Evolutionary conservation across 2,329 filamentous ascomycete species (phyloP).

Genomic region (Fusarium secorum): DNA sequence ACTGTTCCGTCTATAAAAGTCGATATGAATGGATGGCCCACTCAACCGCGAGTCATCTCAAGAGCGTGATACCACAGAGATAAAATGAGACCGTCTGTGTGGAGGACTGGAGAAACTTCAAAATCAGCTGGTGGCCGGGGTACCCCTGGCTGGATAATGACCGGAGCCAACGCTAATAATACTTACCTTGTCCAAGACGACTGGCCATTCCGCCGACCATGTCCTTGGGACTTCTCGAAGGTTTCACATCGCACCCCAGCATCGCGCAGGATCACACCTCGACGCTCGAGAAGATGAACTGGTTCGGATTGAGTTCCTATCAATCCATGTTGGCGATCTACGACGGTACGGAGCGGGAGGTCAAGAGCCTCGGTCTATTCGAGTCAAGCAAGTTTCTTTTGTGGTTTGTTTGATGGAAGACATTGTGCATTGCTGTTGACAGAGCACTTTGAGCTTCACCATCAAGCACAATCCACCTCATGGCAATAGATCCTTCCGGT

Average conservation of each 20-base stretch:
- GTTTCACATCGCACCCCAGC: slow-evolving; percentile 40
- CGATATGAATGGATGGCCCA: slow-evolving; percentile 32
- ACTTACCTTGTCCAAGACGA: slow-evolving; percentile 31
- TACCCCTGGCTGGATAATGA: slow-evolving; percentile 9
- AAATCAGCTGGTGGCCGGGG: slow-evolving; percentile 39
- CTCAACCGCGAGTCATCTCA: slow-evolving; percentile 38
- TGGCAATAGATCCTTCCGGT: neutral
- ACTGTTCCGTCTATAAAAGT: neutral
- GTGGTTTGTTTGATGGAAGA: neutral
- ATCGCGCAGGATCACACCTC: slow-evolving; percentile 42
- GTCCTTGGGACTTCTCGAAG: slow-evolving; percentile 45
- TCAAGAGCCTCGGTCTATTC: slow-evolving; percentile 20
- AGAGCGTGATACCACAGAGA: slow-evolving; percentile 22
- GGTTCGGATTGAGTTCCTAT: slow-evolving; percentile 30
- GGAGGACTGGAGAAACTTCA: slow-evolving; percentile 28
- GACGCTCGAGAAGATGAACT: slow-evolving; percentile 37
- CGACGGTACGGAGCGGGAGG: slow-evolving; percentile 13
- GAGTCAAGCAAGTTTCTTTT: slow-evolving; percentile 15
- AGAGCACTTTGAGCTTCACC: neutral
- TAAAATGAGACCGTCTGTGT: slow-evolving; percentile 28
- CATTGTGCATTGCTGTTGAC: neutral
- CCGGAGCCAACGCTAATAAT: slow-evolving; percentile 31
- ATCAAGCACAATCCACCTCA: neutral
- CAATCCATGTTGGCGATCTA: slow-evolving; percentile 41
- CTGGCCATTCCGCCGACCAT: slow-evolving; percentile 43